A percentile compares a stretch with the other conserved stretches of the same genome.
These are phyloP conservation scores for Globisporangium spiculum DNA, from an alignment of 352 stramenopile species.

Conservation along the genomic window DNA sequence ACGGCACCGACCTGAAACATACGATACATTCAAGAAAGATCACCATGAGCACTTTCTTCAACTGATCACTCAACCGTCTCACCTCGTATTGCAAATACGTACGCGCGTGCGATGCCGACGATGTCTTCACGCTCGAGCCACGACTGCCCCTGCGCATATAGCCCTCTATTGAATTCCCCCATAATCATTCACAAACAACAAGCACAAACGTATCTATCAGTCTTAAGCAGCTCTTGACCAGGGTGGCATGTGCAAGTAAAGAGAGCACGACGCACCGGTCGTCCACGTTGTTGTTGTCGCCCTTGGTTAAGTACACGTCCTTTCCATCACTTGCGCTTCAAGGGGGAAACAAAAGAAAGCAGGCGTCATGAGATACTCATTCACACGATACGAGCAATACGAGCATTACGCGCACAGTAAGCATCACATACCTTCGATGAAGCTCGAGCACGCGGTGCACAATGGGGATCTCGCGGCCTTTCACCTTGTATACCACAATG, in stretches of 20 bases:
- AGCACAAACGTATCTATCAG: neutral
- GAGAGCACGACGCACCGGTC: constrained; percentile 73
- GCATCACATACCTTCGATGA: constrained; percentile 75
- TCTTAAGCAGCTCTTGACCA: neutral
- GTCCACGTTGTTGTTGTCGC: constrained; percentile 99
- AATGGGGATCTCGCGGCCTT: constrained; percentile 98
- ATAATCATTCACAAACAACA: neutral
- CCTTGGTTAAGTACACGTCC: constrained; percentile 98
- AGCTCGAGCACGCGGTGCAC: constrained; percentile 98
- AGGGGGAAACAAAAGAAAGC: constrained; percentile 8
- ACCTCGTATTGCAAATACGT: constrained; percentile 19
- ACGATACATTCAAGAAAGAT: constrained; percentile 8
- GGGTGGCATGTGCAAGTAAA: neutral
- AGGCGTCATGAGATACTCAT: neutral
- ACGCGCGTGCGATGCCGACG: constrained; percentile 93
- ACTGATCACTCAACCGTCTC: neutral
- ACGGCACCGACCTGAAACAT: constrained; percentile 88
- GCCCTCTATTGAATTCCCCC: constrained; percentile 39
- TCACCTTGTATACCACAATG: constrained; percentile 97
- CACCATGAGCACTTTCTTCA: neutral
- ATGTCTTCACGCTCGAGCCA: constrained; percentile 99
- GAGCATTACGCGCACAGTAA: neutral
- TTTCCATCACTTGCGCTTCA: constrained; percentile 70
- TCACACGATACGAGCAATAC: neutral
- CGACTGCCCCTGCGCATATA: constrained; percentile 97